Conservation (phyloP, 768 basidiomycete genomes). For the Calocybe indica region DNA sequence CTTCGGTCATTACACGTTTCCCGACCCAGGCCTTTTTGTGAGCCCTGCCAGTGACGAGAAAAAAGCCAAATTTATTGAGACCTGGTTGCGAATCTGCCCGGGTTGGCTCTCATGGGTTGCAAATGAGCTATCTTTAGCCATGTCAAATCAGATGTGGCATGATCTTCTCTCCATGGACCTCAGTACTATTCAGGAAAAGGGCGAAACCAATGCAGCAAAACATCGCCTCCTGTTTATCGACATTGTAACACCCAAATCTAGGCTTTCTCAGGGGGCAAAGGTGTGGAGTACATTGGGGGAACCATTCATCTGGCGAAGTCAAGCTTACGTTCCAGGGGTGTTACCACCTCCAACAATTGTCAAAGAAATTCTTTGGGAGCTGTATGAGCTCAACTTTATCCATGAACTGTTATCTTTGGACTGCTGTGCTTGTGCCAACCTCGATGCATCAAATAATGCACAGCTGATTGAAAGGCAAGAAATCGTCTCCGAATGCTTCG, state of each 20-base stretch:
- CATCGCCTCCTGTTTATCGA: too few relatives aligned
- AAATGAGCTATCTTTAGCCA: too few relatives aligned
- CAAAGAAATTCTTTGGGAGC: background rate
- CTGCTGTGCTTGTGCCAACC: too few relatives aligned
- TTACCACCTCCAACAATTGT: background rate
- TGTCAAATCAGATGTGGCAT: too few relatives aligned
- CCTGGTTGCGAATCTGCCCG: background rate
- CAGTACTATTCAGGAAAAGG: too few relatives aligned
- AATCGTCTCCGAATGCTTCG: background rate
- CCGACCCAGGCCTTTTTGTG: background rate
- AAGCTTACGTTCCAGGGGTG: background rate
- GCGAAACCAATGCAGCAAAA: too few relatives aligned
- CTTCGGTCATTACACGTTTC: background rate
- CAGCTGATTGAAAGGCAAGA: background rate
- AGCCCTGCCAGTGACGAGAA: background rate
- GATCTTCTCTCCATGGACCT: too few relatives aligned
- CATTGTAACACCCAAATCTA: too few relatives aligned
- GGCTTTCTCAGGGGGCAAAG: too few relatives aligned
- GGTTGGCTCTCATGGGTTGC: background rate
- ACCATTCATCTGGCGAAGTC: too few relatives aligned
- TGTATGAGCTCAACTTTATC: background rate
- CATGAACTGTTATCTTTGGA: background rate
- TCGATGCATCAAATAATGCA: background rate
- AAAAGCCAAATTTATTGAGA: background rate
- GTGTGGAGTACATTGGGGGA: too few relatives aligned